phyloP scores from a whole-genome alignment of 345 rosid genomes.

The Sisymbrium altissimum region DNA sequence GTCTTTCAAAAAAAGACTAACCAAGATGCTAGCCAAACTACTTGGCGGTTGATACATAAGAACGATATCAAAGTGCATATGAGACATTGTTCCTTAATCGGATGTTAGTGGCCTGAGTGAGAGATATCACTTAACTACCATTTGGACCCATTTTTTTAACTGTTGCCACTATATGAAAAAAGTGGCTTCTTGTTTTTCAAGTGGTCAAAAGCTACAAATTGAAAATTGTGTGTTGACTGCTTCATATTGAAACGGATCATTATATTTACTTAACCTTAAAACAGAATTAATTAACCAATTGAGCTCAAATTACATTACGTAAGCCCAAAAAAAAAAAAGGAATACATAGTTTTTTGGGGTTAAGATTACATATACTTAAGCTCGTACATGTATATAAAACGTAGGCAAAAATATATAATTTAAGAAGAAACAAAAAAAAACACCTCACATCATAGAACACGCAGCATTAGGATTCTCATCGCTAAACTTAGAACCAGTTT shows the following conservation, averaged over 20 bases:
- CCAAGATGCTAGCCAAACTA: not conserved
- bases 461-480: slow-evolving; percentile 86
- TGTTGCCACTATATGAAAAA: not conserved
- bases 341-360: not conserved
- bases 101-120: not conserved
- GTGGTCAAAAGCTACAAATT: not conserved
- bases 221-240: not conserved
- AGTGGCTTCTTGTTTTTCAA: no score
- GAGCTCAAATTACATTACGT: not conserved
- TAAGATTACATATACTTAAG: not conserved
- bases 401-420: not conserved
- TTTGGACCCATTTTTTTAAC: not conserved
- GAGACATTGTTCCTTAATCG: no score
- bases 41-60: not conserved
- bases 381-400: not conserved
- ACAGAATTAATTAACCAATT: not conserved
- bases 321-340: not conserved
- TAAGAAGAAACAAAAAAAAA: not conserved
- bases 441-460: slow-evolving; percentile 64
- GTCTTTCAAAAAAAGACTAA: no score
- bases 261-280: not conserved
- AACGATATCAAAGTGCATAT: not conserved
- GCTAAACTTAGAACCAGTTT: slow-evolving; percentile 62
- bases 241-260: not conserved
- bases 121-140: not conserved